phyloP scores from a whole-genome alignment of 2,329 filamentous ascomycete genomes.

The Hypomyces perniciosus region DNA sequence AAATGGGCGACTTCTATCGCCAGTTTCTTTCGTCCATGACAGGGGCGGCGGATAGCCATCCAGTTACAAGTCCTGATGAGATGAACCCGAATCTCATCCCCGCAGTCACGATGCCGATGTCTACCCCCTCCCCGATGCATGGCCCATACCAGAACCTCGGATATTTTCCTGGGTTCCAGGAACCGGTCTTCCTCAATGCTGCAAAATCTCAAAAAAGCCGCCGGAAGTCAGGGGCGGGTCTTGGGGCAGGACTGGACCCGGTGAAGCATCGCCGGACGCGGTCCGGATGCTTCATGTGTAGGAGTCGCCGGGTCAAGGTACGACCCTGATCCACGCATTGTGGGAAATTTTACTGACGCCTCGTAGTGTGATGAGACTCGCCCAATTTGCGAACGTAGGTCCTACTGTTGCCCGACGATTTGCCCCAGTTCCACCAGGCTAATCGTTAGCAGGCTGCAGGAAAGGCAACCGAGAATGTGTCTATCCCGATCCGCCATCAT shows the following conservation, averaged over 20 bases:
- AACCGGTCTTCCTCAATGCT: conserved; percentile 42
- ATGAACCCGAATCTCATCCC: conserved; percentile 32
- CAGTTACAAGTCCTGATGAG: conserved; percentile 34
- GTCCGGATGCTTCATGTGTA: conserved; percentile 89
- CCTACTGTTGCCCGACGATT: background rate
- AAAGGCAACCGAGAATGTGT: conserved; percentile 88
- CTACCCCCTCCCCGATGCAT: conserved; percentile 28
- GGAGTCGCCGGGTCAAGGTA: conserved; percentile 79
- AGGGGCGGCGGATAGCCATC: conserved; percentile 36
- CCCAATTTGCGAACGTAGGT: conserved; percentile 74
- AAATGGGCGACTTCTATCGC: conserved; percentile 53
- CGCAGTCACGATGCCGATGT: conserved; percentile 24
- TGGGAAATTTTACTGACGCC: conserved; percentile 5
- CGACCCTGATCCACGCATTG: conserved; percentile 15
- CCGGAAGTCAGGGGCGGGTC: conserved; percentile 39
- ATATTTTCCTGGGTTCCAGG: conserved; percentile 45
- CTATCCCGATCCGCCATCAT: conserved; percentile 66
- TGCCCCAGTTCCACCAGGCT: conserved; percentile 3
- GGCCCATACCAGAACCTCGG: conserved; percentile 42
- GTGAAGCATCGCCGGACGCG: conserved; percentile 91
- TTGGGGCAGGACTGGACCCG: conserved; percentile 51
- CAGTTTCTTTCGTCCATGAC: conserved; percentile 50
- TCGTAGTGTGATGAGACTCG: conserved; percentile 80
- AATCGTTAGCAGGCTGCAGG: conserved; percentile 61
- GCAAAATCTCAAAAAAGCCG: conserved; percentile 44